A percentile compares a stretch with the other conserved stretches of the same genome.
These are phyloP conservation scores for Fraxinus pennsylvanica DNA, from an alignment of 257 asterid species.

Conservation along the genomic window DNA sequence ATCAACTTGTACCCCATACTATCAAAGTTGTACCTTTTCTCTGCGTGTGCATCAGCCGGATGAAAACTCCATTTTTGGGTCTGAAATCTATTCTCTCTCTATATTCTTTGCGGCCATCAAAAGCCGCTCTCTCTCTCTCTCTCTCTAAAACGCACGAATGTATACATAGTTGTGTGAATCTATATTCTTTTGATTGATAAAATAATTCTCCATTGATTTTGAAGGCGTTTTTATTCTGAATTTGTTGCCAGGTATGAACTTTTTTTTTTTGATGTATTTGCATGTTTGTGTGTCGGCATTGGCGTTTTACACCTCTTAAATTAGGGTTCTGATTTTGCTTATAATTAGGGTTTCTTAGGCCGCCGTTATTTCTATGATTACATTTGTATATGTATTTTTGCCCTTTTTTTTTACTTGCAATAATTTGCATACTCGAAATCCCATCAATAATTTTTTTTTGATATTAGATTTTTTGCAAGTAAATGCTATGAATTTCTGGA, in stretches of 20 bases:
- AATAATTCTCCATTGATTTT: slow-evolving; percentile 12
- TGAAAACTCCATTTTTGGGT: slow-evolving; percentile 27
- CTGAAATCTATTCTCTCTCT: slow-evolving; percentile 23
- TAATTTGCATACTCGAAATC: slow-evolving; percentile 1
- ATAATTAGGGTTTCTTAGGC: slow-evolving; percentile 40
- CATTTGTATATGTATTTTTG: neutral
- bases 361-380: slow-evolving; percentile 7
- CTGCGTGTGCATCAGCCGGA: slow-evolving; percentile 21
- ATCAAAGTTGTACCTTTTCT: slow-evolving; percentile 29
- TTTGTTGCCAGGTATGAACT: slow-evolving; percentile 42
- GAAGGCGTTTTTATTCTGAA: slow-evolving; percentile 29
- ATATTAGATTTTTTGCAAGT: neutral
- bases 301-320: slow-evolving; percentile 30
- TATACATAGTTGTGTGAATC: neutral
- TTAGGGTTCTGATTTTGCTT: slow-evolving; percentile 45
- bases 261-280: slow-evolving; percentile 2
- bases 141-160: slow-evolving; percentile 19
- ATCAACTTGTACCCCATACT: slow-evolving; percentile 27
- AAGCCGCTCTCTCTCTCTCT: slow-evolving; percentile 39
- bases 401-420: slow-evolving; percentile 24
- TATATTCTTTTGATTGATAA: neutral
- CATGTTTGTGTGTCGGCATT: slow-evolving; percentile 51
- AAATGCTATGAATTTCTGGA: neutral
- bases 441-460: neutral
- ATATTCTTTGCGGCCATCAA: slow-evolving; percentile 24